Percentiles rank a stretch among this genome's conserved stretches.
These are phyloP conservation scores for Thinopyrum elongatum DNA, from an alignment of 176 grass and related monocot species.

Conservation along the genomic window DNA sequence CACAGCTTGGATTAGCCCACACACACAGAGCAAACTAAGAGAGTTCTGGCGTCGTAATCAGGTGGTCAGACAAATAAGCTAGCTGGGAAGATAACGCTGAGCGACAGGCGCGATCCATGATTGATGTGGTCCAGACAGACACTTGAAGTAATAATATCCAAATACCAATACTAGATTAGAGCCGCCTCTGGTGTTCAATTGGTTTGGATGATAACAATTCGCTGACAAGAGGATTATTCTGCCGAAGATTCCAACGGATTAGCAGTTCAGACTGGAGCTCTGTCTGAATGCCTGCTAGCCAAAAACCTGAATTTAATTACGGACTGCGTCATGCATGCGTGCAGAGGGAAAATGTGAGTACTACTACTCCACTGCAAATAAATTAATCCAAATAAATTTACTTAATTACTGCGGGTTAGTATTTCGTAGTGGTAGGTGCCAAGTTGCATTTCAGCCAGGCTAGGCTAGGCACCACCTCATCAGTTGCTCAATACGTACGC, in stretches of 20 bases:
- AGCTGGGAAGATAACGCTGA: conserved; percentile 20
- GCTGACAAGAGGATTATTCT: conserved; percentile 14
- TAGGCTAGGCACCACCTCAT: neutral
- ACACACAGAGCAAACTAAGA: neutral
- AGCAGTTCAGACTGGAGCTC: neutral
- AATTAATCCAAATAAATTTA: neutral
- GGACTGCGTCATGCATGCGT: neutral
- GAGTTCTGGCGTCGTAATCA: conserved; percentile 4
- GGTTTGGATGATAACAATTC: neutral
- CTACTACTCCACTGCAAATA: neutral
- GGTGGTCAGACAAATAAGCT: neutral
- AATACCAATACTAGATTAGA: neutral
- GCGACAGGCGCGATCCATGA: neutral
- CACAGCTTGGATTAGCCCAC: too few species aligned
- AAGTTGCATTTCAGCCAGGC: neutral
- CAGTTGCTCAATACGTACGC: neutral
- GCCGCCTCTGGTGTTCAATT: neutral
- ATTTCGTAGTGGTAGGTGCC: neutral
- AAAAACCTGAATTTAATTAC: conserved; percentile 1
- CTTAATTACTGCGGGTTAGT: neutral
- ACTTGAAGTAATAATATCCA: conserved; percentile 34
- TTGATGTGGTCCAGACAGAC: conserved; percentile 2
- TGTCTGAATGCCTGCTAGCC: neutral
- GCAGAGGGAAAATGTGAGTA: neutral
- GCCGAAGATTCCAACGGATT: neutral